phyloP scores from a whole-genome alignment of 2,329 filamentous ascomycete species.

The Trichophaea hybrida region DNA sequence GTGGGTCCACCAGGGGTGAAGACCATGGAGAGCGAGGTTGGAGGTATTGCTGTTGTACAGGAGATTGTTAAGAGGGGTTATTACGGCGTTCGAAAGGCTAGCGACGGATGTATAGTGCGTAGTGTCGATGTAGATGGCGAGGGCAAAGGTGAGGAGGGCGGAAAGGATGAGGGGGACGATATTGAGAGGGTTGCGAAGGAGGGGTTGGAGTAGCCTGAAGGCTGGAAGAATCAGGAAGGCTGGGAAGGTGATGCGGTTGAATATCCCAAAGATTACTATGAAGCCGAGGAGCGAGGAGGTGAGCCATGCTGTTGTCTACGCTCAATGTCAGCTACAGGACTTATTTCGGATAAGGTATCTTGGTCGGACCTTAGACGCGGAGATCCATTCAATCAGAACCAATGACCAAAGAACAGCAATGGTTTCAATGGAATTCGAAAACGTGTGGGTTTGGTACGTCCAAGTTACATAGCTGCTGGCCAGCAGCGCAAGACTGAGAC shows the following conservation, averaged over 20 bases:
- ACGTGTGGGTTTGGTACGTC: slow-evolving; percentile 97
- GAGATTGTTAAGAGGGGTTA: slow-evolving; percentile 42
- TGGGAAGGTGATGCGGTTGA: slow-evolving; percentile 95
- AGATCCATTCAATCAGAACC: slow-evolving; percentile 77
- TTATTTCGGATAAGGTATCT: slow-evolving; percentile 7
- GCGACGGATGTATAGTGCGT: slow-evolving; percentile 48
- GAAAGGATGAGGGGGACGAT: slow-evolving; percentile 44
- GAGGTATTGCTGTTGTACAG: slow-evolving; percentile 37
- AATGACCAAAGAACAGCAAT: slow-evolving; percentile 84
- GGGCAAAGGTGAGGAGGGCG: slow-evolving; percentile 49
- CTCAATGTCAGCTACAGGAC: slow-evolving; percentile 26
- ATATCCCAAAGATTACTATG: slow-evolving; percentile 70
- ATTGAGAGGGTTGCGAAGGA: slow-evolving; percentile 32
- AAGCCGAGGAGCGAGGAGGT: slow-evolving; percentile 67
- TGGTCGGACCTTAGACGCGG: slow-evolving; percentile 54
- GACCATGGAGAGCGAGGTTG: slow-evolving; percentile 40
- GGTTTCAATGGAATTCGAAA: slow-evolving; percentile 94
- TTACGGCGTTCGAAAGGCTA: slow-evolving; percentile 29
- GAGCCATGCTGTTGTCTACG: slow-evolving; percentile 62
- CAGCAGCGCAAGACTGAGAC: slow-evolving; percentile 64
- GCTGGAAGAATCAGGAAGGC: slow-evolving; percentile 79
- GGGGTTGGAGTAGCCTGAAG: slow-evolving; percentile 70
- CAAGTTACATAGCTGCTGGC: slow-evolving; percentile 97
- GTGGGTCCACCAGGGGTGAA: slow-evolving; percentile 42
- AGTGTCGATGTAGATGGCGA: slow-evolving; percentile 73